phyloP scores from a whole-genome alignment of 345 rosid genomes.

The Excoecaria cochinchinensis region DNA sequence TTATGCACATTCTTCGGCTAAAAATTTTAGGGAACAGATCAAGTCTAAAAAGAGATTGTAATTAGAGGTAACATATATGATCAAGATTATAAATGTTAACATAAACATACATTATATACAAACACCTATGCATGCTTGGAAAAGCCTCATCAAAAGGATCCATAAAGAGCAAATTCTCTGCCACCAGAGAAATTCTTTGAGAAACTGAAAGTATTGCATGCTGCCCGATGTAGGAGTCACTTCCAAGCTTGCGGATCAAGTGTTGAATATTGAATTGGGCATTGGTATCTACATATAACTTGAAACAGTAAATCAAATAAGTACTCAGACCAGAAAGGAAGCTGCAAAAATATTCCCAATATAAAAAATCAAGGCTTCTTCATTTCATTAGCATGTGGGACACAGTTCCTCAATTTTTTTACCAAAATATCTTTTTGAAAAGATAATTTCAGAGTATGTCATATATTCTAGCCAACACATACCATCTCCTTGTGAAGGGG shows the following conservation, averaged over 20 bases:
- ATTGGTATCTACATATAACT: slow-evolving; percentile 36
- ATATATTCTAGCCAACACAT: slow-evolving; percentile 14
- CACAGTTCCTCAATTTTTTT: background rate
- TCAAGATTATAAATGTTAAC: slow-evolving; percentile 2
- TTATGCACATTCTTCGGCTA: background rate
- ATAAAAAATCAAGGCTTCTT: background rate
- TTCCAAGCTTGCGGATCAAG: slow-evolving; percentile 74
- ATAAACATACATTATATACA: slow-evolving; percentile 64
- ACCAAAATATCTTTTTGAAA: background rate
- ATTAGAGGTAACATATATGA: background rate
- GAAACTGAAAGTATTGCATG: slow-evolving; percentile 59
- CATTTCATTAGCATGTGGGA: background rate
- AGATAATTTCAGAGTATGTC: background rate
- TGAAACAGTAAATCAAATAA: slow-evolving; percentile 34
- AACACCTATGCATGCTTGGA: slow-evolving; percentile 54
- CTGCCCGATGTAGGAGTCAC: slow-evolving; percentile 68
- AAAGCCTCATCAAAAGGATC: slow-evolving; percentile 86
- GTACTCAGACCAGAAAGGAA: slow-evolving; percentile 7
- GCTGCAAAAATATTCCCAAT: background rate
- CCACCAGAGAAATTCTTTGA: slow-evolving; percentile 56
- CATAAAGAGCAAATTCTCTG: slow-evolving; percentile 61
- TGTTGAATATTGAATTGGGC: slow-evolving; percentile 64
- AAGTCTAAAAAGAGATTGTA: background rate
- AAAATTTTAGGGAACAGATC: background rate
- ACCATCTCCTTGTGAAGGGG: slow-evolving; percentile 49